These are phyloP conservation scores for Sicyos edulis DNA, from an alignment of 306 rosid genomes.

Conservation along the genomic window DNA sequence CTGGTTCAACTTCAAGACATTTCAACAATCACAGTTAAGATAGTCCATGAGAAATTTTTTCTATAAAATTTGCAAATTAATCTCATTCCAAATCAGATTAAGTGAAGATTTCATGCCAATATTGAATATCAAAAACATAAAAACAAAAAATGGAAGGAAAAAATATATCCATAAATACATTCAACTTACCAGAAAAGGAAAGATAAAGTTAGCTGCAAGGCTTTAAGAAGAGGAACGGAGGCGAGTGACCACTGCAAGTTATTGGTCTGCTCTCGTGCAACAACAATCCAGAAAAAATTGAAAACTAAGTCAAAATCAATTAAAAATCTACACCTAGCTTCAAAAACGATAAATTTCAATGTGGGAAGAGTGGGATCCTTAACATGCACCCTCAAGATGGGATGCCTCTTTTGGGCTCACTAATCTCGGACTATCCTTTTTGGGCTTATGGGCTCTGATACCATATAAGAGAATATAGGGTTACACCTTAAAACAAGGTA, in stretches of 20 bases:
- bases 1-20: too few relatives aligned
- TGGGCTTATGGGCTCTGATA: too few relatives aligned
- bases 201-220: constrained; percentile 78
- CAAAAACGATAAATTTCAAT: too few relatives aligned
- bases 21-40: too few relatives aligned
- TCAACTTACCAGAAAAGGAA: constrained; percentile 74
- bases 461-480: too few relatives aligned
- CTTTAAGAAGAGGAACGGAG: constrained; percentile 74
- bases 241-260: constrained; percentile 88
- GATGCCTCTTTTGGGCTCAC: too few relatives aligned
- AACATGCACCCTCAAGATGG: too few relatives aligned
- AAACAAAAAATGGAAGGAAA: not conserved
- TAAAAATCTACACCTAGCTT: constrained; percentile 23
- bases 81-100: not conserved
- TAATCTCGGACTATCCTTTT: too few relatives aligned
- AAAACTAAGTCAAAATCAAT: not conserved
- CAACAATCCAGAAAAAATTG: constrained; percentile 6
- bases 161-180: not conserved
- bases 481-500: too few relatives aligned
- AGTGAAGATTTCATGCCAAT: not conserved
- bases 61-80: not conserved
- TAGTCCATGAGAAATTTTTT: too few relatives aligned
- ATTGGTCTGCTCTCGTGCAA: constrained; percentile 56
- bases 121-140: not conserved
- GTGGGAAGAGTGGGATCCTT: too few relatives aligned